A percentile compares a stretch with the other conserved stretches of the same genome.
These are phyloP conservation scores for Lipomyces starkeyi DNA, from an alignment of 805 yeast species.

Conservation along the genomic window DNA sequence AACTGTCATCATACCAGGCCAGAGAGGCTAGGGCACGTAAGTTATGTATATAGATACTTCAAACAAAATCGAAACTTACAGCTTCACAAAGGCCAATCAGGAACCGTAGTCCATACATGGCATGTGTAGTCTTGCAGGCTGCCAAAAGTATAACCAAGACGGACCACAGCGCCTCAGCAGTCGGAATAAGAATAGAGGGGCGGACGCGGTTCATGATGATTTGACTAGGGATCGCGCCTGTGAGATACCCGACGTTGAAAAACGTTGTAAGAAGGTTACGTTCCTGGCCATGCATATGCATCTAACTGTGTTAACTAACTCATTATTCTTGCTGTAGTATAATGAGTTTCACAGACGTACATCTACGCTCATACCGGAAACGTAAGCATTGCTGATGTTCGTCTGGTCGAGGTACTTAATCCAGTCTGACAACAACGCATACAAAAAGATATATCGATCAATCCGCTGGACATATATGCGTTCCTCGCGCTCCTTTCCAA, in stretches of 20 bases:
- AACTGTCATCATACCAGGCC: conserved; percentile 19
- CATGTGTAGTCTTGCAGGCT: conserved; percentile 1
- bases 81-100: conserved; percentile 16
- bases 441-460: conserved; percentile 45
- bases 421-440: conserved; percentile 48
- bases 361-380: conserved; percentile 66
- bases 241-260: conserved; percentile 40
- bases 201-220: conserved; percentile 11
- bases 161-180: conserved; percentile 5
- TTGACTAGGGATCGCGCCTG: conserved; percentile 7
- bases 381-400: conserved; percentile 68
- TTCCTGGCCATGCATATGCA: conserved; percentile 49
- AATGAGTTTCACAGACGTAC: conserved; percentile 18
- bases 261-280: conserved; percentile 54
- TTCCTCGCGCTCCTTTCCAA: conserved; percentile 40
- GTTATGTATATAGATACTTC: background rate
- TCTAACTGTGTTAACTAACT: background rate
- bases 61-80: background rate
- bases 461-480: conserved; percentile 45
- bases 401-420: conserved; percentile 63
- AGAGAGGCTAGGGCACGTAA: conserved; percentile 4
- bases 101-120: conserved; percentile 11
- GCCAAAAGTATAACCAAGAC: conserved; percentile 8
- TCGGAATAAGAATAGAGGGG: conserved; percentile 11
- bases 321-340: background rate